phyloP scores from a whole-genome alignment of 2,329 filamentous ascomycete species.

The Knufia petricola region DNA sequence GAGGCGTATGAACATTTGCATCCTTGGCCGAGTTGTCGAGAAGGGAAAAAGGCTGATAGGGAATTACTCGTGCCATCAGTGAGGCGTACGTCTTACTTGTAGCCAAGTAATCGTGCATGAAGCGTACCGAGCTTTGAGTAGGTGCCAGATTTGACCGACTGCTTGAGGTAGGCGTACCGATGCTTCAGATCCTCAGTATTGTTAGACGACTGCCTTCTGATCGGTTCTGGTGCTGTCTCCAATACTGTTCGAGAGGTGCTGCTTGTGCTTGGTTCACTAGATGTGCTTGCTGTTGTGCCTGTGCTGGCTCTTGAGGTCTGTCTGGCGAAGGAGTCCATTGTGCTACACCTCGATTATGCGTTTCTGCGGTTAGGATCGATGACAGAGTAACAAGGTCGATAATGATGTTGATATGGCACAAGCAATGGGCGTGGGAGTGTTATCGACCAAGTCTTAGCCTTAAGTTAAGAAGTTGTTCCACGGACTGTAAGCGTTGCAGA shows the following conservation, averaged over 20 bases:
- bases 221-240: not conserved
- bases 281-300: not conserved
- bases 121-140: not conserved
- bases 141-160: not conserved
- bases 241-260: not conserved
- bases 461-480: too few species aligned
- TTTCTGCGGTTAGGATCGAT: too few species aligned
- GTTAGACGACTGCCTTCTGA: not conserved
- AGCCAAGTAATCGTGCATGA: not conserved
- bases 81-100: not conserved
- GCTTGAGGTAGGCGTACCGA: not conserved
- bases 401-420: too few species aligned
- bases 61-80: too few species aligned
- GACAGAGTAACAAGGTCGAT: too few species aligned
- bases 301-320: not conserved
- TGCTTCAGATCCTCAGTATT: not conserved
- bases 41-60: too few species aligned
- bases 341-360: too few species aligned
- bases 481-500: not conserved
- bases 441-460: too few species aligned
- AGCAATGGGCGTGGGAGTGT: too few species aligned
- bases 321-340: not conserved
- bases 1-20: too few species aligned
- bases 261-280: not conserved
- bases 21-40: too few species aligned